phyloP scores from a whole-genome alignment of 2,329 filamentous ascomycete genomes.

The Trichoderma brevicompactum region DNA sequence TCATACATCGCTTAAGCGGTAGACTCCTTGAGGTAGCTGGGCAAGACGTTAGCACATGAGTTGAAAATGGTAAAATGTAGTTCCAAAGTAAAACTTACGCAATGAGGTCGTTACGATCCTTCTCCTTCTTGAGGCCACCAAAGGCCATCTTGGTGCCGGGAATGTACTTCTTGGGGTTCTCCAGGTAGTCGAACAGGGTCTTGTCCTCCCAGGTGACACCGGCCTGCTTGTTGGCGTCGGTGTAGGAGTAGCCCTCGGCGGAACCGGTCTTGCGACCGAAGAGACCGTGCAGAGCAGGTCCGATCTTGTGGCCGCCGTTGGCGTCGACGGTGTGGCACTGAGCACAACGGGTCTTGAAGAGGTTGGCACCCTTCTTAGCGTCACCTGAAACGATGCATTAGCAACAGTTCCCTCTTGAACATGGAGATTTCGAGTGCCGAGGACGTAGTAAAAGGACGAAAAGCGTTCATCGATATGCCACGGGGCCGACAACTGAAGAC shows the following conservation, averaged over 20 bases:
- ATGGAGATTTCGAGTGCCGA: background rate
- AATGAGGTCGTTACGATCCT: slow-evolving; percentile 99
- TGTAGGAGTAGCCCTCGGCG: slow-evolving; percentile 94
- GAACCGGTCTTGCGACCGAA: slow-evolving; percentile 95
- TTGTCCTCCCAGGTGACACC: slow-evolving; percentile 85
- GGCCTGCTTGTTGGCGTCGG: slow-evolving; percentile 99
- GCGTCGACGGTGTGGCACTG: slow-evolving; percentile 97
- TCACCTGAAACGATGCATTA: slow-evolving; percentile 67
- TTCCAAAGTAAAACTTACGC: slow-evolving; percentile 64
- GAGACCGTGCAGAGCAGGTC: slow-evolving; percentile 94
- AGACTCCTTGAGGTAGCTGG: slow-evolving; percentile 69
- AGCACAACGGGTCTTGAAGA: slow-evolving; percentile 98
- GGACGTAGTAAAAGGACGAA: background rate
- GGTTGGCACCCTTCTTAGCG: slow-evolving; percentile 92
- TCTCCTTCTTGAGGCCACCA: slow-evolving; percentile 99
- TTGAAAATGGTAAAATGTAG: background rate
- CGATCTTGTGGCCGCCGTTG: slow-evolving; percentile 95
- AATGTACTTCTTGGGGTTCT: slow-evolving; percentile 99
- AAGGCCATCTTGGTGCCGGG: slow-evolving; percentile 99
- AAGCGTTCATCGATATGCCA: background rate
- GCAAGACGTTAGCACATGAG: slow-evolving; percentile 35
- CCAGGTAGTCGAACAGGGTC: slow-evolving; percentile 94
- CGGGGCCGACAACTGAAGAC: background rate
- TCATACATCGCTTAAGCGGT: slow-evolving; percentile 60
- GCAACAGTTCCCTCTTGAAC: background rate